phyloP scores from a whole-genome alignment of 345 rosid species.

The Boechera stricta region DNA sequence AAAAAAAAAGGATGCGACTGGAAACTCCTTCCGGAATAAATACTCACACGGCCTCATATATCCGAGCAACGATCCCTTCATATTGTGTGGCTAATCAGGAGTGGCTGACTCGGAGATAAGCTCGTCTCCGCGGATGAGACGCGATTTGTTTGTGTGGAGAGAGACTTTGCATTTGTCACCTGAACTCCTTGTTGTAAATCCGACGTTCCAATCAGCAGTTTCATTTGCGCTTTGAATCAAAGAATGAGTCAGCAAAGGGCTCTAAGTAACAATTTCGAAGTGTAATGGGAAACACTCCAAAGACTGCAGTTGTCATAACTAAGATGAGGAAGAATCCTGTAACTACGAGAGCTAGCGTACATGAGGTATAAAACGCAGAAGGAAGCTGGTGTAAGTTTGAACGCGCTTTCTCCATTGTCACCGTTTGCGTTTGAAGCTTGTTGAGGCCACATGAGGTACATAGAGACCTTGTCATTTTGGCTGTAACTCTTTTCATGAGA shows the following conservation, averaged over 20 bases:
- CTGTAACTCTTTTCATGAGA: no score
- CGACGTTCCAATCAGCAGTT: constrained; percentile 13
- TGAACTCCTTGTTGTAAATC: background rate
- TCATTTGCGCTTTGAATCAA: background rate
- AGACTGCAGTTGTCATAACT: background rate
- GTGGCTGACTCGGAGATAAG: background rate
- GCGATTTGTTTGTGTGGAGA: background rate
- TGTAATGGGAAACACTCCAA: no score
- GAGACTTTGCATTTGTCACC: background rate
- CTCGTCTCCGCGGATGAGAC: background rate
- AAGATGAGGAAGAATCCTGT: background rate
- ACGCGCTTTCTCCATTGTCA: background rate
- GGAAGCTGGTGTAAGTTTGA: background rate
- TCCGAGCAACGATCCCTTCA: constrained; percentile 18
- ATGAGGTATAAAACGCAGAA: constrained; percentile 4
- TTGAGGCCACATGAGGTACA: background rate
- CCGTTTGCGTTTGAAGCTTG: background rate
- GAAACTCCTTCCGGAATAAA: background rate
- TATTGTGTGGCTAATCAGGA: background rate
- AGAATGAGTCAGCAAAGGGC: constrained; percentile 24
- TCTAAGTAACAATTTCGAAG: background rate
- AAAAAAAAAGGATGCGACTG: background rate
- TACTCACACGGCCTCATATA: constrained; percentile 26
- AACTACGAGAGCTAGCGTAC: background rate
- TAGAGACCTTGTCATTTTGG: background rate